Conservation (phyloP, 2,329 filamentous ascomycete species). For the Ophiostoma populinum region DNA sequence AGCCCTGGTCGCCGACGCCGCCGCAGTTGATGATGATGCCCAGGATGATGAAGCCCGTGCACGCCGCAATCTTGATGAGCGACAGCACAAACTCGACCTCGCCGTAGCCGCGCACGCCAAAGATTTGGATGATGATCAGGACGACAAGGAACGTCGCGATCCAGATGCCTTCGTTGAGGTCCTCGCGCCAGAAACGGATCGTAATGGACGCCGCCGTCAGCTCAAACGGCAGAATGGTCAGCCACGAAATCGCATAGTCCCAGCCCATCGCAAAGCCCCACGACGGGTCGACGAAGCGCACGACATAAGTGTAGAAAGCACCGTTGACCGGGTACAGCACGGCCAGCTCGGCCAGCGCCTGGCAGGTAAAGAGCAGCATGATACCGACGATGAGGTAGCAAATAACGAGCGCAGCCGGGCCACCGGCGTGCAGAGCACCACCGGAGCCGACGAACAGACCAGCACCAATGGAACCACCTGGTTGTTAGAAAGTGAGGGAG, state of each 20-base stretch:
- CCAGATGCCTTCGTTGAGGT: conserved; percentile 36
- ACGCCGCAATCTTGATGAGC: conserved; percentile 39
- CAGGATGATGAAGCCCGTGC: conserved; percentile 46
- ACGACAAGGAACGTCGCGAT: conserved; percentile 36
- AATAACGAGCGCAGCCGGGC: conserved; percentile 32
- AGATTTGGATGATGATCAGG: conserved; percentile 33
- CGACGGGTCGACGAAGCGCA: conserved; percentile 43
- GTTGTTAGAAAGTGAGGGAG: conserved; percentile 6
- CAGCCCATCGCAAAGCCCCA: conserved; percentile 37
- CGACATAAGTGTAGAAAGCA: conserved; percentile 43
- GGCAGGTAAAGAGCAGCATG: conserved; percentile 41
- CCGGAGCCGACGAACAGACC: conserved; percentile 58
- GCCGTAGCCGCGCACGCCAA: conserved; percentile 39
- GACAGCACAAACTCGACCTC: conserved; percentile 42
- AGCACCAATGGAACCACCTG: conserved; percentile 26
- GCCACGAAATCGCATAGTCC: conserved; percentile 33
- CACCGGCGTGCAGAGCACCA: conserved; percentile 39
- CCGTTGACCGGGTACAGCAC: conserved; percentile 43
- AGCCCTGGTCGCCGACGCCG: conserved; percentile 36
- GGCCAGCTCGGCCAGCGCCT: conserved; percentile 42
- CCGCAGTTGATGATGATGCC: conserved; percentile 42
- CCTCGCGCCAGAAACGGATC: conserved; percentile 33
- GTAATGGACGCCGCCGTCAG: conserved; percentile 35
- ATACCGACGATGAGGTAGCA: conserved; percentile 37
- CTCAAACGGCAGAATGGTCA: conserved; percentile 34